Evolutionary conservation across 2,329 filamentous ascomycete genomes (phyloP).

Genomic region (Neodidymelliopsis sp.): DNA sequence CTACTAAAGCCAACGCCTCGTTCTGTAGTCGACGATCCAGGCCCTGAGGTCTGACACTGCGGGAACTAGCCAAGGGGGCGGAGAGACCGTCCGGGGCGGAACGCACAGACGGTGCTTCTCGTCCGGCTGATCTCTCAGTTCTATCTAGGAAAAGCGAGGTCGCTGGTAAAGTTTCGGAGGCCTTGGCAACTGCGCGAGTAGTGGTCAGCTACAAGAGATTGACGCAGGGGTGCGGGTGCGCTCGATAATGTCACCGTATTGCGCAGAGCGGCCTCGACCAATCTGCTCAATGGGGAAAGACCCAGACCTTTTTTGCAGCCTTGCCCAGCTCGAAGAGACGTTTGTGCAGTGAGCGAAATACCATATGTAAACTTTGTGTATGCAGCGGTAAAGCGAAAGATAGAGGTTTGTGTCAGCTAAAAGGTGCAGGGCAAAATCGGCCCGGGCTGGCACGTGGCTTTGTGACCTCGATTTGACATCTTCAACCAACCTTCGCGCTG

Average conservation of each 20-base stretch:
- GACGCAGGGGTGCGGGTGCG: slow-evolving; percentile 2
- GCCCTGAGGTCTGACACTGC: neutral
- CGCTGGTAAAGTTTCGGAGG: neutral
- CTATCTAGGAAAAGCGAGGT: neutral
- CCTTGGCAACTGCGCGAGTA: slow-evolving; percentile 3
- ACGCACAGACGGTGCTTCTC: slow-evolving; percentile 1
- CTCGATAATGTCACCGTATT: slow-evolving; percentile 1
- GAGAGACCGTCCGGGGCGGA: neutral
- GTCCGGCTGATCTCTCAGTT: neutral
- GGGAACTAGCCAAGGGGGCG: slow-evolving; percentile 5
- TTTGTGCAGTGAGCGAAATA: neutral
- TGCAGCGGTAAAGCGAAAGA: neutral
- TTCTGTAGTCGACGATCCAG: slow-evolving; percentile 1
- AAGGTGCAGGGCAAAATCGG: neutral
- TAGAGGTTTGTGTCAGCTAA: neutral
- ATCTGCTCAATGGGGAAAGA: neutral
- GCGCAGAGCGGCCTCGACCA: neutral
- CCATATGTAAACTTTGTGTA: neutral
- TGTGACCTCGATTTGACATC: neutral
- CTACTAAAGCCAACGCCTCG: neutral
- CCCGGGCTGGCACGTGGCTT: neutral
- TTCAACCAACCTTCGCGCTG: neutral
- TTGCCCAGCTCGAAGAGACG: neutral
- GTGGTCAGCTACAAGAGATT: neutral
- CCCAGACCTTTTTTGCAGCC: slow-evolving; percentile 4